Conservation (phyloP, 345 rosid species). For the Gossypium herbaceum region DNA sequence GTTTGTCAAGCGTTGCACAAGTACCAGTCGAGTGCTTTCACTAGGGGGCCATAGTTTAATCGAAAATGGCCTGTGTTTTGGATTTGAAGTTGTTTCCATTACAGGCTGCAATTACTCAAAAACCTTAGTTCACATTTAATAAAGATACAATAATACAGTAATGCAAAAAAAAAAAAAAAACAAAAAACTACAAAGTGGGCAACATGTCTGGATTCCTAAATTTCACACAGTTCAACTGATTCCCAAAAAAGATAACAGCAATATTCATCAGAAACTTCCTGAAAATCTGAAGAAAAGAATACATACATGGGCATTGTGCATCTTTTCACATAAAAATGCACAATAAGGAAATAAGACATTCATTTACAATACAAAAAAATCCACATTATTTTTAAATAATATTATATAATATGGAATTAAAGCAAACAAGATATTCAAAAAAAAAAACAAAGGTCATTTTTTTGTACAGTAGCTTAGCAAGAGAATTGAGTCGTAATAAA, state of each 20-base stretch:
- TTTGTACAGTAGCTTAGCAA: neutral
- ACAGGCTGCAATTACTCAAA: constrained; percentile 5
- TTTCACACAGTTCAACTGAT: neutral
- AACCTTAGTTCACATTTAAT: neutral
- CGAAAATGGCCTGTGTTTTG: constrained; percentile 60
- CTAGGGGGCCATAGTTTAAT: constrained; percentile 93
- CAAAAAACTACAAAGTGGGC: neutral
- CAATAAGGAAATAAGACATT: neutral
- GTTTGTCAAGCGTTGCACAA: constrained; percentile 55
- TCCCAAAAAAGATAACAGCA: neutral
- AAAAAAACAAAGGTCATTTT: neutral
- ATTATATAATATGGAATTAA: neutral
- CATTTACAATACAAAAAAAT: neutral
- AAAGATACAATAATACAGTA: neutral
- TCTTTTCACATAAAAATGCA: neutral
- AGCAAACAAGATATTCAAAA: neutral
- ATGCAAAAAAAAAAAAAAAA: neutral
- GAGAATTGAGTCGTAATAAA: neutral
- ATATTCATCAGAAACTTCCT: constrained; percentile 6
- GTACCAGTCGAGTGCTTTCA: constrained; percentile 60
- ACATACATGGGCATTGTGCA: neutral
- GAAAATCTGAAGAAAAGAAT: neutral
- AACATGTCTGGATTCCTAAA: neutral
- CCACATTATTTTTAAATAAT: neutral
- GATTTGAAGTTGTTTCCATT: constrained; percentile 53